phyloP scores from a whole-genome alignment of 257 asterid species.

The Scutellaria barbata region DNA sequence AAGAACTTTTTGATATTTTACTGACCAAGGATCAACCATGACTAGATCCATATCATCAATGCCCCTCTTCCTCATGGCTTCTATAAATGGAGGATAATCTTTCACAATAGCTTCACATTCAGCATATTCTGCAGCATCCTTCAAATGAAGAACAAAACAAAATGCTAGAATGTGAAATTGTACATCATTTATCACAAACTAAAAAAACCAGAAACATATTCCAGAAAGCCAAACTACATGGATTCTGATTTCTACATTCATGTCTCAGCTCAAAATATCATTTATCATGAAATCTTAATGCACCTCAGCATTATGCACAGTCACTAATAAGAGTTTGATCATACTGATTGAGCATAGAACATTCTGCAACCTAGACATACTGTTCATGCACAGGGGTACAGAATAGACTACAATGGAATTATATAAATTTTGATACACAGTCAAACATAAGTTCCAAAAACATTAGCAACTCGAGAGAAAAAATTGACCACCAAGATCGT shows the following conservation, averaged over 20 bases:
- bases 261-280: conserved; percentile 3
- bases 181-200: background rate
- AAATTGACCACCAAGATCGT: conserved; percentile 1
- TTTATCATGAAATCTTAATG: background rate
- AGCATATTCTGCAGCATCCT: conserved; percentile 97
- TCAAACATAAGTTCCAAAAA: background rate
- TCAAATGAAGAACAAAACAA: conserved; percentile 19
- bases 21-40: conserved; percentile 98
- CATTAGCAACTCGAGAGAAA: background rate
- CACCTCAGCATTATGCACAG: background rate
- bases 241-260: background rate
- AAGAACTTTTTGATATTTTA: conserved; percentile 28
- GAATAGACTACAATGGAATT: background rate
- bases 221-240: conserved; percentile 5
- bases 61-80: conserved; percentile 98
- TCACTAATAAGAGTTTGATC: conserved; percentile 6
- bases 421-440: background rate
- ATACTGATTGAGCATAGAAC: background rate
- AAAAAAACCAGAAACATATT: conserved; percentile 8
- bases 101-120: conserved; percentile 93
- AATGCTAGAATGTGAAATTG: conserved; percentile 18
- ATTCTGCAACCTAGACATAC: background rate
- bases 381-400: conserved; percentile 12
- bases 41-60: conserved; percentile 96
- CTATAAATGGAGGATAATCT: conserved; percentile 82